Evolutionary conservation across 78 protist species (phyloP), one percentile per base, ranked within the genome.

Genomic region (Mastigamoeba balamuthi): DNA sequence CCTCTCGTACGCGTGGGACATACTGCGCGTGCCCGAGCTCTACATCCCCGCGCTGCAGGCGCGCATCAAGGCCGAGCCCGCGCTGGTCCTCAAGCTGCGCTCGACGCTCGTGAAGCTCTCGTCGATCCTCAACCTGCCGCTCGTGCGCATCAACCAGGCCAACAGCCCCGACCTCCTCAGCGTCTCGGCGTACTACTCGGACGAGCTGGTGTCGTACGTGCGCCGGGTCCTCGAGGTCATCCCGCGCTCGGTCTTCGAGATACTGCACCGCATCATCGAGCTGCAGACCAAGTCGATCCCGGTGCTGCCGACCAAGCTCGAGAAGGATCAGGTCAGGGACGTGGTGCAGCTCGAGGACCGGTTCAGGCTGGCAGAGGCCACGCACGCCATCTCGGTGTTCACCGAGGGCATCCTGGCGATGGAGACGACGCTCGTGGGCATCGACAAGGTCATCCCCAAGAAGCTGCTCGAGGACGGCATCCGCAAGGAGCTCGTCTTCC

Each of bases 361-460:
- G n/a, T 77, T 86, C 76, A 69, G 39, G 4, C 80, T 96, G 5
- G 86, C 98, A 0, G 27, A n/a, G 38, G 75, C 78, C 10, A 94
- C 98, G 40, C 86, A 91, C 36, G 36, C 70, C 1, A 70, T 94
- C 3, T 85, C 95, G 1, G 89, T 93, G 8, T 93, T 94, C 77
- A 89, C 99, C 2, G 92, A 90, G 35, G 99, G 99, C 66, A 92
- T 97, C 7, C 76, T 96, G 6, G 97, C 97, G 8, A 97, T 97
- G 99, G 88, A 94, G 66, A 88, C 43, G 23, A 97, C 99, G 1
- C 85, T 95, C 36, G 85, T 97, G 8, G 99, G 99, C 0, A 48
- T 92, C 52, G 78, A 91, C 37, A 66, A 91, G 64, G 64, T 88
- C 1, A 74, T 82, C 53, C 92, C 92, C 3, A 74, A 72, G 41